Conservation (phyloP, 1,284 basidiomycete genomes). For the Chondrostereum purpureum region DNA sequence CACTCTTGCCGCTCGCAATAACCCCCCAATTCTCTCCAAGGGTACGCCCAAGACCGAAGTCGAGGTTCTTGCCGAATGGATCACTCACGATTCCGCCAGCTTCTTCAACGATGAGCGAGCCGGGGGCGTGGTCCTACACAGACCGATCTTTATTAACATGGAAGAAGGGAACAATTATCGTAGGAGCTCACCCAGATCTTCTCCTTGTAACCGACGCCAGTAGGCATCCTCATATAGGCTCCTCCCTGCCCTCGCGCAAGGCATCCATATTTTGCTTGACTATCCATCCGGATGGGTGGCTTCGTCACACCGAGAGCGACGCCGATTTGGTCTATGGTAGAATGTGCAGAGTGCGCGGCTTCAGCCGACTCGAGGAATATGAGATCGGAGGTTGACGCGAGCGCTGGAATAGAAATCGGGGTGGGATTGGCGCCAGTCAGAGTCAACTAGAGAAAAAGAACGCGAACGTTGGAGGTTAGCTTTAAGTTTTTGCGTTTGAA, state of each 20-base stretch:
- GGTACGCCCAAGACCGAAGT: constrained; percentile 86
- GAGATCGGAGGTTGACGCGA: constrained; percentile 41
- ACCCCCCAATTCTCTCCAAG: constrained; percentile 86
- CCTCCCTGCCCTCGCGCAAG: constrained; percentile 86
- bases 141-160: too few species aligned
- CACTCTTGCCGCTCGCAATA: constrained; percentile 66
- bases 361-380: constrained; percentile 91
- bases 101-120: constrained; percentile 81
- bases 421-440: constrained; percentile 36
- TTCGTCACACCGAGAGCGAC: constrained; percentile 62
- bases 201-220: constrained; percentile 74
- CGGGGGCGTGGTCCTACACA: constrained; percentile 84
- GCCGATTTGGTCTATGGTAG: constrained; percentile 75
- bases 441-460: constrained; percentile 26
- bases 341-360: constrained; percentile 85
- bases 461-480: constrained; percentile 4
- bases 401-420: constrained; percentile 42
- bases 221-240: constrained; percentile 89
- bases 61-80: constrained; percentile 70
- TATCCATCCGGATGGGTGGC: constrained; percentile 86
- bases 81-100: constrained; percentile 86
- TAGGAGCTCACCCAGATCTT: constrained; percentile 78
- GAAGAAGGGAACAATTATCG: constrained; percentile 3
- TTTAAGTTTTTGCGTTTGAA: constrained; percentile 1
- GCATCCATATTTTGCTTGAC: constrained; percentile 93